Base-by-base conservation (phyloP, 2,329 filamentous ascomycete species). In the Pseudogymnoascus sp. region DNA sequence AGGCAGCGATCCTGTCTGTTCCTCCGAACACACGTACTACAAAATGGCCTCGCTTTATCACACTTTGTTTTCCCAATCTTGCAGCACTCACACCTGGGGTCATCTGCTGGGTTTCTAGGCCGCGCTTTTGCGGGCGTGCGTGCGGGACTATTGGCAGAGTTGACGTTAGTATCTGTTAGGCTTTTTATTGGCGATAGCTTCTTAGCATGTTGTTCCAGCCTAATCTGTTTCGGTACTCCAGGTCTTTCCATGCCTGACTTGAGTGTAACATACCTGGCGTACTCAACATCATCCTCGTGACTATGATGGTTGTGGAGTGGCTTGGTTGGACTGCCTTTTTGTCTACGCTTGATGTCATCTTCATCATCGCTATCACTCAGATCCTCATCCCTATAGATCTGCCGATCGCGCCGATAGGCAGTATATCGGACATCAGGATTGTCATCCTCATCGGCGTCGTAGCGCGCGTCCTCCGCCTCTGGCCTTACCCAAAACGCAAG, bases 331-430 rank as follows among this genome's bases (percentile, higher is more conserved):
- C 28, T 55, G 16, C 12, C n/a, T 11, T 55, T 55, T 7, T 19
- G 49, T 35, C 28, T 55, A 7, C 16, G 49, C 9, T 7, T 90
- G 38, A 83, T 82, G 42, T 80, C 79, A 45, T 96, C 91, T 69
- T 97, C 93, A 64, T 96, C 91, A 64, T 96, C 92, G 66, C 90
- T 95, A 42, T 94, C 90, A 64, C 92, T 90, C 45, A 92, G 84
- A 72, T 97, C 93, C 68, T 89, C 90, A 5, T 90, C 84, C 63
- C 90, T 85, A 62, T 86, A 83, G 23, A 91, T 82, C 52, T 84
- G 86, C 74, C 92, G 87, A 66, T 97, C 93, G 80, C 89, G 92
- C 66, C 87, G 84, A 38, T 90, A 87, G 73, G 94, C 84, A 0
- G 91, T 95, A 75, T 88, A 86, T 30, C 93, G 88, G 62, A 84